Conservation (phyloP, 2,329 filamentous ascomycete species). For the Aspergillus fischeri region DNA sequence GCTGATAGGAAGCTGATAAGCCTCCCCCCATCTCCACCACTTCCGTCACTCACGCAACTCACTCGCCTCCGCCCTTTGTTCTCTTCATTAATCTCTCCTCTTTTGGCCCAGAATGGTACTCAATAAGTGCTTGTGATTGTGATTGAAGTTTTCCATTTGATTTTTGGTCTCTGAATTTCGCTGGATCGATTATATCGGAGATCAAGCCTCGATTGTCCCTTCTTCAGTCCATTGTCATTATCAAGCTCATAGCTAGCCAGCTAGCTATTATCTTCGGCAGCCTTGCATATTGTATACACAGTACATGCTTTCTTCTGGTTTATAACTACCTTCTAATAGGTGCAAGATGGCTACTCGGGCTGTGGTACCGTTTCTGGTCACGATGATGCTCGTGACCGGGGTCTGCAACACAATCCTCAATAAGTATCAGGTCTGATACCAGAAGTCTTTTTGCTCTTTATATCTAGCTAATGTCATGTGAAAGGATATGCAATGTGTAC, state of each 20-base stretch:
- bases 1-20: constrained; percentile 4
- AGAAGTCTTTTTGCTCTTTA: background rate
- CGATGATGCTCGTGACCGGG: constrained; percentile 93
- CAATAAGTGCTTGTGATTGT: constrained; percentile 5
- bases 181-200: background rate
- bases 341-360: constrained; percentile 64
- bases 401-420: constrained; percentile 96
- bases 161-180: background rate
- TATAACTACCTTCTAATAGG: background rate
- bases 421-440: constrained; percentile 74
- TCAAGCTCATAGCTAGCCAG: background rate
- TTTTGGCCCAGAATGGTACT: constrained; percentile 7
- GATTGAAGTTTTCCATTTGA: background rate
- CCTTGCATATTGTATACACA: background rate
- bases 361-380: constrained; percentile 78
- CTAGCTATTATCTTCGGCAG: background rate
- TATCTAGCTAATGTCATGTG: background rate
- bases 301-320: background rate
- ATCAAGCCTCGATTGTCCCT: background rate
- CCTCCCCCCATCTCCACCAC: background rate
- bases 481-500: constrained; percentile 91
- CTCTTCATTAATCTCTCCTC: background rate
- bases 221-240: background rate
- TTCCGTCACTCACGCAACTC: background rate
- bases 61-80: constrained; percentile 1